Percentiles rank a stretch among this genome's conserved stretches.
Conservation (phyloP, 2,329 filamentous ascomycete species). For the Lasiodiplodia citricola region DNA sequence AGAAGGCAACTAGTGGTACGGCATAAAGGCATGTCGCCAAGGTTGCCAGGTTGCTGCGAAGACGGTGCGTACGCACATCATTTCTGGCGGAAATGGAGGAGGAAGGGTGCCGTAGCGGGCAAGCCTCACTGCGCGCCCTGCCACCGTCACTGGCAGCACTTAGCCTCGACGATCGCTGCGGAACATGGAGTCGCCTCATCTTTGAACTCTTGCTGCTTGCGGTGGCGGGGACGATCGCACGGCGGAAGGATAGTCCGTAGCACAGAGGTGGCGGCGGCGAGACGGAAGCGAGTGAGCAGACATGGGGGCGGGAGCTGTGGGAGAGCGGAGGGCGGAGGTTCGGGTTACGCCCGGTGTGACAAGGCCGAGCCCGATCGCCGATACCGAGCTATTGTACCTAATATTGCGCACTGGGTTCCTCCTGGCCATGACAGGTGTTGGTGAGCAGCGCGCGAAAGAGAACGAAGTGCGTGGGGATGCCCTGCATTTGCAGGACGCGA, state of each 20-base stretch:
- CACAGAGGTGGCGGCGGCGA: background rate
- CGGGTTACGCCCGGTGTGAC: background rate
- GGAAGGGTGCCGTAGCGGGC: background rate
- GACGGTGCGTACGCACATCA: background rate
- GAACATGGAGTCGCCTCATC: background rate
- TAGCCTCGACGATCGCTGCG: background rate
- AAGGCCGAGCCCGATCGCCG: background rate
- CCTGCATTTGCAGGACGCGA: background rate
- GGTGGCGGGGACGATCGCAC: slow-evolving; percentile 6
- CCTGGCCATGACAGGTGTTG: background rate
- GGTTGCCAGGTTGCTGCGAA: background rate
- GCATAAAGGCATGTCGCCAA: background rate
- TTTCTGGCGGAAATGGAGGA: background rate
- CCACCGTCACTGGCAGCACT: background rate
- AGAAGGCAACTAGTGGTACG: background rate
- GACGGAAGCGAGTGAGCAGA: background rate
- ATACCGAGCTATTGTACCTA: background rate
- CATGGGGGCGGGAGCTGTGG: background rate
- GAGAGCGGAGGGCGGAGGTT: background rate
- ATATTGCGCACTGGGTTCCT: background rate
- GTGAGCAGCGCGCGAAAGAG: background rate
- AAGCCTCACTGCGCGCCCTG: slow-evolving; percentile 4
- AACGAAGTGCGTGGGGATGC: background rate
- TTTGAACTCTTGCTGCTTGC: background rate
- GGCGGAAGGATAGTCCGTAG: background rate